Conservation (phyloP, 441 rosid species). For the California macrophylla region DNA sequence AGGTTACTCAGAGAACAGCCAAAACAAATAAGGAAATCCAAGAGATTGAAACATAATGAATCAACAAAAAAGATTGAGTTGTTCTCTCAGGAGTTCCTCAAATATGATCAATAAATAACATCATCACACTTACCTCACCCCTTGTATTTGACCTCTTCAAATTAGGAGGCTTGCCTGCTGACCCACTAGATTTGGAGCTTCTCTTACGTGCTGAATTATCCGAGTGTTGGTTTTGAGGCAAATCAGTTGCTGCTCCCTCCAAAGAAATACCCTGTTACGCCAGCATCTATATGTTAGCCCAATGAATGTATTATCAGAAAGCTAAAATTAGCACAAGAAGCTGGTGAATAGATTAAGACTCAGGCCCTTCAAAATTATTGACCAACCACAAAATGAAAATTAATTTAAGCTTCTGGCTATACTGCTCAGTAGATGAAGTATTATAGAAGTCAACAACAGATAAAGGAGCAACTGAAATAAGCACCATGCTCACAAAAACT, state of each 20-base stretch:
- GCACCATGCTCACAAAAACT: no score
- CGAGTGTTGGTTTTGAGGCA: constrained; percentile 31
- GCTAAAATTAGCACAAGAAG: neutral
- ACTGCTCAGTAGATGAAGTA: neutral
- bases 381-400: neutral
- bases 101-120: neutral
- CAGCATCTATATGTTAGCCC: constrained; percentile 2
- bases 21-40: no score
- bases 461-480: no score
- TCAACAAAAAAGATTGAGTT: neutral
- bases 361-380: no score
- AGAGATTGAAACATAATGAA: no score
- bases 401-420: neutral
- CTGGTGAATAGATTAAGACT: neutral
- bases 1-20: no score
- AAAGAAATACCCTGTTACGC: constrained; percentile 26
- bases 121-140: constrained; percentile 52
- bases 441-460: neutral
- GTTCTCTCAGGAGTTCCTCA: neutral
- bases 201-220: constrained; percentile 30
- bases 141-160: constrained; percentile 47
- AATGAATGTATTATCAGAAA: no score
- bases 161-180: constrained; percentile 19
- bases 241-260: constrained; percentile 25
- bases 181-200: constrained; percentile 25